Conservation (phyloP, 129 eudicot species). For the Kitagawia praeruptora region DNA sequence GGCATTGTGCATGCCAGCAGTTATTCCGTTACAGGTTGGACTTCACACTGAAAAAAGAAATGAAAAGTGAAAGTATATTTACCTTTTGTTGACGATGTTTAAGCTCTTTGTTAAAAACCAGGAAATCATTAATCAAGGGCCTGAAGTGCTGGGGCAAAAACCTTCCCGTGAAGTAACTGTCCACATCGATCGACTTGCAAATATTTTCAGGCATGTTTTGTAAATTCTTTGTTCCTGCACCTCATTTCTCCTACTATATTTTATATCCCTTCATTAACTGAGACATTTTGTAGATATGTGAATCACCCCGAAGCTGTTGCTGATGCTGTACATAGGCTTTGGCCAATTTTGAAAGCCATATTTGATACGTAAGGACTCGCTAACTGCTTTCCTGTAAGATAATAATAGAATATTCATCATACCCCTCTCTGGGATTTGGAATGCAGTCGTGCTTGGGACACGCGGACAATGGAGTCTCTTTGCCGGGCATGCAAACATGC, state of each 20-base stretch:
- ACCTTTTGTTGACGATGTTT: constrained; percentile 10
- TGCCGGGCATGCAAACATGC: constrained; percentile 99
- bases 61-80: neutral
- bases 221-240: neutral
- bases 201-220: constrained; percentile 67
- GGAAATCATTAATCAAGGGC: constrained; percentile 92
- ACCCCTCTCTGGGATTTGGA: constrained; percentile 13
- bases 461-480: constrained; percentile 98
- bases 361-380: constrained; percentile 64
- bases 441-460: constrained; percentile 98
- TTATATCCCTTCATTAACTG: constrained; percentile 1
- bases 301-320: constrained; percentile 99
- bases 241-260: constrained; percentile 5
- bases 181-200: constrained; percentile 95
- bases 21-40: constrained; percentile 79
- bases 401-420: constrained; percentile 3
- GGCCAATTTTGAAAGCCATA: constrained; percentile 96
- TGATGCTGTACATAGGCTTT: constrained; percentile 91
- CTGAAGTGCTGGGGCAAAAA: constrained; percentile 65
- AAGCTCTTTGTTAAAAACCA: constrained; percentile 34
- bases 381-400: neutral
- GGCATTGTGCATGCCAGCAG: constrained; percentile 87
- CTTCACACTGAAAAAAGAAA: constrained; percentile 3
- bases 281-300: constrained; percentile 58
- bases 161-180: constrained; percentile 89